Conservation (phyloP, 1,284 basidiomycete genomes). For the Ganoderma sinense region DNA sequence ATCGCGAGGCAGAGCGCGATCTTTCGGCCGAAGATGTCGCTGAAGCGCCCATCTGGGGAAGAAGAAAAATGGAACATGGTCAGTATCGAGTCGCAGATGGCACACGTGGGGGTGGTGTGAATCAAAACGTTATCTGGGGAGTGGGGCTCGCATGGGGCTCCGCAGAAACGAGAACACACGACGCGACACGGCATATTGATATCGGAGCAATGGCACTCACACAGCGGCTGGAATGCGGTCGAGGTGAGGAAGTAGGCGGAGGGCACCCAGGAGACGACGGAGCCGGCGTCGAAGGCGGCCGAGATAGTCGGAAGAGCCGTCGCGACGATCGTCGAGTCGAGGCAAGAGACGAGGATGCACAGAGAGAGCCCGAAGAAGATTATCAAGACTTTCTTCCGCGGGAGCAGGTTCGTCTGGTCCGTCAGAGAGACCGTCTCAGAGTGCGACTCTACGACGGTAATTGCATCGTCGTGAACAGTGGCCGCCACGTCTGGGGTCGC, state of each 20-base stretch:
- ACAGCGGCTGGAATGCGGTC: conserved; percentile 68
- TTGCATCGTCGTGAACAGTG: conserved; percentile 16
- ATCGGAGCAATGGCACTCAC: conserved; percentile 18
- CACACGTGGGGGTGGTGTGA: conserved; percentile 1
- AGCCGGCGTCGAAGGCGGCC: conserved; percentile 70
- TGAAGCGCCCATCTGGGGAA: conserved; percentile 64
- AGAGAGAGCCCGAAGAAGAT: conserved; percentile 70
- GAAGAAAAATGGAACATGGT: background rate
- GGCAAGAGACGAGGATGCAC: conserved; percentile 61
- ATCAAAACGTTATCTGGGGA: background rate
- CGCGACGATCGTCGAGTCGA: conserved; percentile 74
- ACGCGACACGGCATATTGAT: background rate
- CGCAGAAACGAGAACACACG: background rate
- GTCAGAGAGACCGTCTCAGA: conserved; percentile 47
- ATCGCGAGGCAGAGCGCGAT: conserved; percentile 65
- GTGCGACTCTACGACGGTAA: conserved; percentile 16
- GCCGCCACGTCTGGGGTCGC: background rate
- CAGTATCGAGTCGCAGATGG: background rate
- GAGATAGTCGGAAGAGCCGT: conserved; percentile 77
- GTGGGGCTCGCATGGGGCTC: background rate
- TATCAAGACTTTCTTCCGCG: conserved; percentile 68
- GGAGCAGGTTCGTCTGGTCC: conserved; percentile 83
- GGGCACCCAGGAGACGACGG: conserved; percentile 75
- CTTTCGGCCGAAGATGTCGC: conserved; percentile 82
- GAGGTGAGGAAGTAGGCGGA: conserved; percentile 71